Evolutionary conservation across 257 asterid genomes (phyloP).

Genomic region (Thymus mandschuricus): DNA sequence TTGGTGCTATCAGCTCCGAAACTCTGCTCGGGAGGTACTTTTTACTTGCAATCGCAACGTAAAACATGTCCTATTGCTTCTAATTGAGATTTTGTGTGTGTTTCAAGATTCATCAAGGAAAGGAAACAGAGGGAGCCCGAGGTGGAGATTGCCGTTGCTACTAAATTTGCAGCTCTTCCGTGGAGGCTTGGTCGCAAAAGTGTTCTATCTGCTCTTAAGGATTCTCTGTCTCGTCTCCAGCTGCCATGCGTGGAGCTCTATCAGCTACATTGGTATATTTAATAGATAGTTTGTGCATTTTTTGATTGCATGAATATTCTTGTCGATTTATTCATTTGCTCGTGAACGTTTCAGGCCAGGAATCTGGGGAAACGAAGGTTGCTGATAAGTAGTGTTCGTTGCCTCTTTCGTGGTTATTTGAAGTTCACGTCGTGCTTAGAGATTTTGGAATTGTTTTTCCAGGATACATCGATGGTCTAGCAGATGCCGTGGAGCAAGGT

Average conservation of each 20-base stretch:
- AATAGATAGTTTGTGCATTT: not conserved
- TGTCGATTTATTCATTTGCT: constrained; percentile 22
- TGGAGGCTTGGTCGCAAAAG: constrained; percentile 97
- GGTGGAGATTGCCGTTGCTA: constrained; percentile 74
- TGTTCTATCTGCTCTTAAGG: constrained; percentile 80
- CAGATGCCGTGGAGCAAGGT: constrained; percentile 97
- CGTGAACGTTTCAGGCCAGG: constrained; percentile 82
- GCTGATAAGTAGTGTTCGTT: constrained; percentile 25
- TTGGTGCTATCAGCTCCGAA: constrained; percentile 93
- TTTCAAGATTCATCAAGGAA: constrained; percentile 81
- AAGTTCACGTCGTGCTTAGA: constrained; percentile 20
- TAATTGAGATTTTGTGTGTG: constrained; percentile 16
- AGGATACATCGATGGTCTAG: constrained; percentile 95
- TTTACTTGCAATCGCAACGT: not conserved
- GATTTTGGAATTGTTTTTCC: constrained; percentile 30
- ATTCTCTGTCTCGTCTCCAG: constrained; percentile 70
- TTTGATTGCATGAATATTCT: not conserved
- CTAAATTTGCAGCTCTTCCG: constrained; percentile 91
- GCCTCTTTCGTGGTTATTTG: constrained; percentile 14
- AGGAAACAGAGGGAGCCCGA: constrained; percentile 67
- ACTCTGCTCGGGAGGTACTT: constrained; percentile 85
- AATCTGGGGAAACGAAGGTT: constrained; percentile 99
- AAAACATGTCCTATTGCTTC: not conserved
- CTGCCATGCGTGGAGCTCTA: constrained; percentile 83
- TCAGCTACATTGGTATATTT: constrained; percentile 88